phyloP scores from a whole-genome alignment of 306 rosid genomes.

The Quercus gilva region DNA sequence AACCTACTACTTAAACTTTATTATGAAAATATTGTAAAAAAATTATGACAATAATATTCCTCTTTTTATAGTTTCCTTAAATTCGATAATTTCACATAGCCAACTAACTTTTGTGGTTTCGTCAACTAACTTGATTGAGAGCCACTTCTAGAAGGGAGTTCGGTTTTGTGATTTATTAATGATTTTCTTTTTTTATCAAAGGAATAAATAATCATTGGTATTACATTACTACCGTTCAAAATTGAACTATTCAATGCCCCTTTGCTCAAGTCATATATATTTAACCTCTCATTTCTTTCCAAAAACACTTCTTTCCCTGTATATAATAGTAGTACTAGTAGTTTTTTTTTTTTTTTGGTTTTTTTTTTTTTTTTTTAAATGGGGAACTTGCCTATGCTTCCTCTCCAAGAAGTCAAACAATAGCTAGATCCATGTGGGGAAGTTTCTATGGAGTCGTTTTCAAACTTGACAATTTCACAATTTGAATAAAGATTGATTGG shows the following conservation, averaged over 20 bases:
- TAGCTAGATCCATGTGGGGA: conserved; percentile 37
- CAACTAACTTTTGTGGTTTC: not conserved
- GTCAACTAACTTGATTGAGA: not conserved
- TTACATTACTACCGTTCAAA: not conserved
- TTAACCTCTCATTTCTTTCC: not conserved
- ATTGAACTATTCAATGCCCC: conserved; percentile 10
- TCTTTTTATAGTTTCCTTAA: not conserved
- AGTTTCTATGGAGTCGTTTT: conserved; percentile 40
- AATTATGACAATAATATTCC: too few species aligned
- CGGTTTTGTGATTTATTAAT: not conserved
- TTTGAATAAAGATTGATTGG: conserved; percentile 41
- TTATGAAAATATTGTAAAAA: accelerated
- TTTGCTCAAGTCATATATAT: conserved; percentile 20
- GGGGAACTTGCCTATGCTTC: conserved; percentile 1
- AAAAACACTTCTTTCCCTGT: not conserved
- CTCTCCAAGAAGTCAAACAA: conserved; percentile 45
- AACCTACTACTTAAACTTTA: too few species aligned
- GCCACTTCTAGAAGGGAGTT: conserved; percentile 32
- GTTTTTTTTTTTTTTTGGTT: not conserved
- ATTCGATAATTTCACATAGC: not conserved
- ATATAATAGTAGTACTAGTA: not conserved
- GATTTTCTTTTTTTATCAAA: too few species aligned
- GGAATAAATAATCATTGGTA: not conserved
- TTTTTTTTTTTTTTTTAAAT: not conserved
- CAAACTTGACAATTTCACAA: conserved; percentile 12